Base-by-base conservation (phyloP, 192 early-diverging fungal genomes). In the Kickxella alabastrina region DNA sequence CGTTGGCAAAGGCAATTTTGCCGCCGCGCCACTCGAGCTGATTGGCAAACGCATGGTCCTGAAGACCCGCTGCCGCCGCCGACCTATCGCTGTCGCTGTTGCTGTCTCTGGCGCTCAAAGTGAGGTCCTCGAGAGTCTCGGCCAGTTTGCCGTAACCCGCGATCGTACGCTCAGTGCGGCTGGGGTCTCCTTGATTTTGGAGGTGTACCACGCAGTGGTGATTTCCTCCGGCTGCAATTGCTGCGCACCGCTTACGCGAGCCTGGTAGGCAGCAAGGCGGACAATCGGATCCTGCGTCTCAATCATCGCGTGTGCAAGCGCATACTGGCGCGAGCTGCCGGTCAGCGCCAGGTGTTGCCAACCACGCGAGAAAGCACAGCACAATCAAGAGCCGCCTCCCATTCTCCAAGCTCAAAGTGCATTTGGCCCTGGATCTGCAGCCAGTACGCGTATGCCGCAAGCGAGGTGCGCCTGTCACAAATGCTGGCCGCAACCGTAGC, bases 211-310 rank as follows among this genome's bases (percentile, higher is more conserved):
- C 51, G 58, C 56, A 46, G 36, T 28, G 3, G 71, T 45, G n/a
- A 75, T n/a, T 15, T 48, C 65, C 8, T 50, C 43, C 10, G 60
- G 54, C 56, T 21, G 51, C 4, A 46, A 25, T 31, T 68, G 59
- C 48, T 64, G 65, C 24, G 64, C 71, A 18, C 56, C 60, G 22
- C 32, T 8, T 40, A 75, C 40, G 27, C 71, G 65, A 10, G 34
- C 50, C 49, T 54, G 71, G 51, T 75, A 68, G 12, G 71, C 71
- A n/a, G 71, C 43, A 2, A 75, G 56, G 8, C 65, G 55, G 22
- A 75, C 54, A 27, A 75, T 54, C 14, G 64, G 65, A 50, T 75
- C 71, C 10, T 63, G 52, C 14, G 49, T 28, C 47, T 62, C 71
- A 8, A 44, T 17, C 52, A 64, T 54, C 1, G 60, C 32, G 6